A percentile compares a stretch with the other conserved stretches of the same genome.
Evolutionary conservation across 345 rosid genomes (phyloP).

Genomic region (Ceriops tagal): DNA sequence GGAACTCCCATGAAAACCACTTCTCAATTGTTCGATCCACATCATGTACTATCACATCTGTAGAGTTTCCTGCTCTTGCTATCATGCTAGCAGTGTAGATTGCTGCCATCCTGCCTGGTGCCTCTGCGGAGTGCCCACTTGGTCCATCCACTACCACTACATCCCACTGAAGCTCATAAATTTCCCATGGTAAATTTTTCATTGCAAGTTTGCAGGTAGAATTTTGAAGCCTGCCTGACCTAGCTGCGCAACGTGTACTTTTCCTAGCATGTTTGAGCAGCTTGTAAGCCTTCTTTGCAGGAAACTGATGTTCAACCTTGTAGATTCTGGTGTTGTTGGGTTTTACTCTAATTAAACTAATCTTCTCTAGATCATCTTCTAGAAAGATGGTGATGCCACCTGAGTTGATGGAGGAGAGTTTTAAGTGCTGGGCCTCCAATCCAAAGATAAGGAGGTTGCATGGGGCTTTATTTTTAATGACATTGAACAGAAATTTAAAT

Average conservation of each 20-base stretch:
- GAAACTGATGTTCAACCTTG: conserved; percentile 46
- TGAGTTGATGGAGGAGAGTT: conserved; percentile 53
- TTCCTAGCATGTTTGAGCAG: conserved; percentile 70
- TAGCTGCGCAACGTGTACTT: conserved; percentile 49
- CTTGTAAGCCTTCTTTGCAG: conserved; percentile 59
- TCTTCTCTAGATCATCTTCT: conserved; percentile 56
- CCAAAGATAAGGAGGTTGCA: conserved; percentile 88
- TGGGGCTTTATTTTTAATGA: conserved; percentile 49
- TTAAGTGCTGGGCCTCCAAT: conserved; percentile 47
- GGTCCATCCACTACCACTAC: conserved; percentile 83
- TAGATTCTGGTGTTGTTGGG: conserved; percentile 45
- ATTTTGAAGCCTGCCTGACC: conserved; percentile 29
- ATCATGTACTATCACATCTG: conserved; percentile 75
- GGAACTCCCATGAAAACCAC: conserved; percentile 93
- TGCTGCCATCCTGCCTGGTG: conserved; percentile 76
- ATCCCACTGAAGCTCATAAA: conserved; percentile 63
- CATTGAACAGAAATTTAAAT: conserved; percentile 46
- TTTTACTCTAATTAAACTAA: conserved; percentile 32
- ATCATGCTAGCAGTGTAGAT: conserved; percentile 67
- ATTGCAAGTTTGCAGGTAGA: conserved; percentile 55
- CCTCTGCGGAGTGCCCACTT: conserved; percentile 52
- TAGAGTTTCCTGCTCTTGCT: conserved; percentile 57
- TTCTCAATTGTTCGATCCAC: conserved; percentile 70
- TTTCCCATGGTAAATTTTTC: conserved; percentile 52
- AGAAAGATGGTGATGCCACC: conserved; percentile 62